phyloP scores from a whole-genome alignment of 2,329 filamentous ascomycete genomes.

The Curvularia verruculosa region DNA sequence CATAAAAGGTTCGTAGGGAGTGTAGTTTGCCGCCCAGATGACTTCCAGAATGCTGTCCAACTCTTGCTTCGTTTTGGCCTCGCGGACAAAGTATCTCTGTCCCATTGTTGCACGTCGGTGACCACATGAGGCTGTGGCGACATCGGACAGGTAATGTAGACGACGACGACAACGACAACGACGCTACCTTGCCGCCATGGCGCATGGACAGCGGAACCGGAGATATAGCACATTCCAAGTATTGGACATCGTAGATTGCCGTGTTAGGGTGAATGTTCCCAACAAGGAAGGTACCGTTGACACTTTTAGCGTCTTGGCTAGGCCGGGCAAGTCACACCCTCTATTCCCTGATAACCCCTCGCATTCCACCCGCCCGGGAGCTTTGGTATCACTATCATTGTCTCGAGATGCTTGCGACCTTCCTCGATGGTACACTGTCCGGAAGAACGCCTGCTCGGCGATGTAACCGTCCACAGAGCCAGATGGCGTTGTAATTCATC shows the following conservation, averaged over 20 bases:
- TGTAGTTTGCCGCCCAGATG: conserved; percentile 45
- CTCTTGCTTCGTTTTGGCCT: conserved; percentile 36
- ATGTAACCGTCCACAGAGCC: conserved; percentile 17
- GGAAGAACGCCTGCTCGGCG: conserved; percentile 15
- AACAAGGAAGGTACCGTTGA: conserved; percentile 33
- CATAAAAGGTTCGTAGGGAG: conserved; percentile 44
- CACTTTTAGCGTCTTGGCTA: conserved; percentile 32
- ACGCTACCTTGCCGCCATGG: conserved; percentile 22
- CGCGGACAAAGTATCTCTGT: conserved; percentile 33
- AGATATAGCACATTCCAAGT: conserved; percentile 30
- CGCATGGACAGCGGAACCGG: conserved; percentile 32
- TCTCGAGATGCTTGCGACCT: conserved; percentile 29
- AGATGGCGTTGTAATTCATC: conserved; percentile 29
- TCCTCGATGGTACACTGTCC: conserved; percentile 29
- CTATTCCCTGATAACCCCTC: conserved; percentile 26
- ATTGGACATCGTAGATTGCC: conserved; percentile 32
- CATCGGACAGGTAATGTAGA: conserved; percentile 25
- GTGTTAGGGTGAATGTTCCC: conserved; percentile 28
- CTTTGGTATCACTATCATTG: conserved; percentile 32
- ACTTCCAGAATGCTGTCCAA: conserved; percentile 41
- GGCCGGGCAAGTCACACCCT: conserved; percentile 27
- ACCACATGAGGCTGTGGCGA: conserved; percentile 30
- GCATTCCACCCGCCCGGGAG: conserved; percentile 22
- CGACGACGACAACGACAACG: conserved; percentile 7
- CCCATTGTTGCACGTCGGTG: conserved; percentile 23